Evolutionary conservation across 2,329 filamentous ascomycete genomes (phyloP), one percentile per base, ranked within the genome.

Genomic region (Ophiostoma piceae): DNA sequence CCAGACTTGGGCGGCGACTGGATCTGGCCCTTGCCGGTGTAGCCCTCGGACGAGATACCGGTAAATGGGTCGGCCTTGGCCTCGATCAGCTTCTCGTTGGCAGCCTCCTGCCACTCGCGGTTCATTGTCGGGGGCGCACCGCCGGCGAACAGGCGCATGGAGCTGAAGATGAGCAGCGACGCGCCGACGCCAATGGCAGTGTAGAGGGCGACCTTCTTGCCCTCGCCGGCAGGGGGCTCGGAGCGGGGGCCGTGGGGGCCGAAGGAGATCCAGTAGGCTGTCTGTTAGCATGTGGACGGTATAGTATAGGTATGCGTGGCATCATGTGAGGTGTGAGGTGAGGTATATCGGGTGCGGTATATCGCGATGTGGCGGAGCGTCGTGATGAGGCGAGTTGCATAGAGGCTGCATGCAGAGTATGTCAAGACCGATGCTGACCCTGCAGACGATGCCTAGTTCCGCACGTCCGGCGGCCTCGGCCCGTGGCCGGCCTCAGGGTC

Each of bases 251-350:
- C 95, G 82, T 99, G 95, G 78, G 94, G 90, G 75, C 95, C 95
- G 79, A 99, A 99, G 75, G 95, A 94, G 78, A 99, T 97, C 90
- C 92, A 99, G 88, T 98, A 99, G 74, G 95, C 95, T 99, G 14
- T 39, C n/a, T 9, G 51, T 68, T 57, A 68, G 67, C 41, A 12
- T 11, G 19, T n/a, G 62, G 19, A 12, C 22, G 51, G 51, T 2
- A 26, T 12, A 12, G 14, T 65, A 29, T 22, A 35, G 11, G n/a
- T n/a, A 32, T 29, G 54, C 32, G 26, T 67, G 47, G 19, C 51
- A 26, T 12, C 14, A 47, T 5, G n/a, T 2, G 51, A 57, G n/a
- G 51, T 26, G 51, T 12, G 16, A 54, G 5, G 47, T 43, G 41
- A 19, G 43, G 43, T 47, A 47, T 19, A 47, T 47, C 43, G 16